Evolutionary conservation across 148 eudicot species (phyloP).

Genomic region (Nyssa sinensis): DNA sequence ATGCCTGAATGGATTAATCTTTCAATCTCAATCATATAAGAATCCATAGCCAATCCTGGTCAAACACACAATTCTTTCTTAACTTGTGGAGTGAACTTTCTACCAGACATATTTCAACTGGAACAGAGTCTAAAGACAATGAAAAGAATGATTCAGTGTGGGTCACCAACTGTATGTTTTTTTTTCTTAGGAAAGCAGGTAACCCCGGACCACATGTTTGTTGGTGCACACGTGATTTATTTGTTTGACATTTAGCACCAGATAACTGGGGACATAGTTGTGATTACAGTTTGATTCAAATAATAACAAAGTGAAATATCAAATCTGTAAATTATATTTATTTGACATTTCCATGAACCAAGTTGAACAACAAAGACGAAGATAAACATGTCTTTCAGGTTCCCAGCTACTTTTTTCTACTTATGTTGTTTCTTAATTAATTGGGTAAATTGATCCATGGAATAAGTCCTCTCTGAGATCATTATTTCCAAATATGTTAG

Average conservation of each 20-base stretch:
- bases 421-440: background rate
- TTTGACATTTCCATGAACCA: background rate
- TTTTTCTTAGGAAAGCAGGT: constrained; percentile 8
- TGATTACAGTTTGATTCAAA: too few relatives aligned
- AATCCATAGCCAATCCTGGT: too few relatives aligned
- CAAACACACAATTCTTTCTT: too few relatives aligned
- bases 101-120: too few relatives aligned
- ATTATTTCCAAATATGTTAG: too few relatives aligned
- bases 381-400: background rate
- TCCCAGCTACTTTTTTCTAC: background rate
- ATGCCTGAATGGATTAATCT: background rate
- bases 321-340: too few relatives aligned
- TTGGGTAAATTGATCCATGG: background rate
- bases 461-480: too few relatives aligned
- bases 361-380: background rate
- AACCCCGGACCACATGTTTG: constrained; percentile 4
- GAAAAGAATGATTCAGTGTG: too few relatives aligned
- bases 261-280: background rate
- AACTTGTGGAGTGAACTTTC: too few relatives aligned
- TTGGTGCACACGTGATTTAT: constrained; percentile 3
- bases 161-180: constrained; percentile 7
- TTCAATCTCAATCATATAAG: too few relatives aligned
- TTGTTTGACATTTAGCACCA: constrained; percentile 4
- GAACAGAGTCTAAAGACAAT: too few relatives aligned
- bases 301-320: too few relatives aligned